Evolutionary conservation across 2,329 filamentous ascomycete species (phyloP).

Genomic region (Fusarium piperis): DNA sequence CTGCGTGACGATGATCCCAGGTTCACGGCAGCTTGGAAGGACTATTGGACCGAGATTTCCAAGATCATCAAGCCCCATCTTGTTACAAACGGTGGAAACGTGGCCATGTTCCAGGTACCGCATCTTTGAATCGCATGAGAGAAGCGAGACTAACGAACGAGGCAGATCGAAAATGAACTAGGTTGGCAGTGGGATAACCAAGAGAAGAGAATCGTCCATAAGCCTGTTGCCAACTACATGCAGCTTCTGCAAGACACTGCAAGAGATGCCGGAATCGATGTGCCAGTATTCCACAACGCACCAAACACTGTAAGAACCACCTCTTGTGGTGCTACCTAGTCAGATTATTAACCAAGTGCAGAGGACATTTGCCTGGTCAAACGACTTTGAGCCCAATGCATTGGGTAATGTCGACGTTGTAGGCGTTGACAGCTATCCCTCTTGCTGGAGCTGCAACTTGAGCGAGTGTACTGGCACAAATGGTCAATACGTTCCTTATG

Average conservation of each 20-base stretch:
- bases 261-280: conserved; percentile 64
- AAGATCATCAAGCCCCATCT: conserved; percentile 61
- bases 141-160: not conserved
- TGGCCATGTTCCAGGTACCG: conserved; percentile 57
- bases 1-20: conserved; percentile 62
- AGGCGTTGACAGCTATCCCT: conserved; percentile 63
- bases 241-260: conserved; percentile 63
- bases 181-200: conserved; percentile 55
- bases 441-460: conserved; percentile 72
- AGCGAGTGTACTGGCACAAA: conserved; percentile 69
- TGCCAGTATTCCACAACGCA: conserved; percentile 68
- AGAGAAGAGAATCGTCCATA: conserved; percentile 56
- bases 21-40: conserved; percentile 63
- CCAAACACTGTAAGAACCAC: conserved; percentile 62
- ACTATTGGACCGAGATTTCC: conserved; percentile 62
- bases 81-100: conserved; percentile 66
- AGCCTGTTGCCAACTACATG: conserved; percentile 64
- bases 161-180: conserved; percentile 64
- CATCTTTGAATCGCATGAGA: not conserved
- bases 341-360: not conserved
- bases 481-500: conserved; percentile 66
- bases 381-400: conserved; percentile 63
- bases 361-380: conserved; percentile 62
- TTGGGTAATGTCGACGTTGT: conserved; percentile 66
- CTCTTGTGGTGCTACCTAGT: not conserved